Base-by-base conservation (phyloP, 208 protist genomes). In the Leishmania turanica region DNA sequence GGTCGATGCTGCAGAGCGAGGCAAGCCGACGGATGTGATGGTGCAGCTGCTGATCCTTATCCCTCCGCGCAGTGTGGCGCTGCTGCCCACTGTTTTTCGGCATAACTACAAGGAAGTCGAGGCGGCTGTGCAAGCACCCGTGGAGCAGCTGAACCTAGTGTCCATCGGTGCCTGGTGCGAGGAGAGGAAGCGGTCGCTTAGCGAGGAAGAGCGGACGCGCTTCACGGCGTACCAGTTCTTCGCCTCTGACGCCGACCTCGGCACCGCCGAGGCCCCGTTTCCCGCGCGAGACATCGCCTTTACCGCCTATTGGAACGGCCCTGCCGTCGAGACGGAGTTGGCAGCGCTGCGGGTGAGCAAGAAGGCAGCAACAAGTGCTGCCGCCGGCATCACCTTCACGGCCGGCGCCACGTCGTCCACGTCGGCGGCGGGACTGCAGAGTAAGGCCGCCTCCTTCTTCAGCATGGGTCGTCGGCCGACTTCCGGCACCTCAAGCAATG, bases 11-110 rank as follows among this genome's bases (percentile, higher is more conserved):
- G 78, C 27, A 58, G 81, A 84, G 75, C 81, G 80, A 11, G 77
- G 86, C 58, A 79, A 77, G 40, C 94, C 94, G 47, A 92, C 90
- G 34, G 91, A 97, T 86, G 94, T 92, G 47, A 85, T 97, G 68
- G 90, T 92, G 78, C 94, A 97, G 82, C 89, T 97, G 42, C 87
- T 97, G 9, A 89, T 96, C 7, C 83, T 97, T 21, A 89, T 95
- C 19, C 94, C 94, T 6, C 77, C 86, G 31, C 84, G 87, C 31
- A 95, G 92, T 79, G 76, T 83, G 5, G 77, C 87, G 13, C 81
- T 97, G 5, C 85, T 97, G 78, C 94, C 94, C 17, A 85, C 86
- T 2, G 88, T 90, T 8, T 80, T 97, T 49, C 87, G 86, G 9
- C 82, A 90, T 34, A 81, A 82, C 71, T 97, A 96, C 82, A 68